These are phyloP conservation scores for Ustilago crameri DNA, from an alignment of 1,284 basidiomycete genomes.

Conservation along the genomic window DNA sequence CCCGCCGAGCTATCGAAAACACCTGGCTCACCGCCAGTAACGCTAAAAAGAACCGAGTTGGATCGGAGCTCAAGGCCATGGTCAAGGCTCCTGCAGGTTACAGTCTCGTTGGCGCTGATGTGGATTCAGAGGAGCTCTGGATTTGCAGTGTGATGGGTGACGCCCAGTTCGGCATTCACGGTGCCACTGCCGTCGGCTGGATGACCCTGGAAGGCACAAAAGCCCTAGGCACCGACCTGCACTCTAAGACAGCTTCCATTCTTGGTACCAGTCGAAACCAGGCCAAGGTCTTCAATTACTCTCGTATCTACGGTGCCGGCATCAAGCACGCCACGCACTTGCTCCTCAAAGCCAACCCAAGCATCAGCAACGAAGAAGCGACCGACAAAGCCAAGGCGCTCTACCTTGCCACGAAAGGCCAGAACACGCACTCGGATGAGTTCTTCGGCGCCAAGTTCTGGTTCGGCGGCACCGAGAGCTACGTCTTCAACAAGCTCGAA, in stretches of 20 bases:
- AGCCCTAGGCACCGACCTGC: constrained; percentile 90
- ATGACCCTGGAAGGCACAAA: constrained; percentile 99
- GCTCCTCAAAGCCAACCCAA: constrained; percentile 85
- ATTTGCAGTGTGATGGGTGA: constrained; percentile 99
- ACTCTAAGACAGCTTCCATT: constrained; percentile 95
- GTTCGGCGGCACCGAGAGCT: constrained; percentile 96
- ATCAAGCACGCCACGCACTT: constrained; percentile 92
- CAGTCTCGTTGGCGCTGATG: constrained; percentile 95
- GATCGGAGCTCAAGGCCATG: constrained; percentile 98
- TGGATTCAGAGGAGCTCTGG: constrained; percentile 99
- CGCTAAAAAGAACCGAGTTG: constrained; percentile 95
- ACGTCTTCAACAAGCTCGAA: constrained; percentile 99
- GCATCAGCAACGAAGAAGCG: constrained; percentile 82
- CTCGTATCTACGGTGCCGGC: constrained; percentile 96
- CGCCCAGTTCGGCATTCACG: constrained; percentile 96
- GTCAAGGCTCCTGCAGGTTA: constrained; percentile 92
- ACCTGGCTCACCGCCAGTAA: constrained; percentile 99
- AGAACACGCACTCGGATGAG: constrained; percentile 54
- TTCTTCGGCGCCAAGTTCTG: constrained; percentile 79
- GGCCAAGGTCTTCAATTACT: constrained; percentile 99
- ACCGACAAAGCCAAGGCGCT: constrained; percentile 84
- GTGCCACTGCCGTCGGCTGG: constrained; percentile 97
- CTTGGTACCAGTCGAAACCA: constrained; percentile 92
- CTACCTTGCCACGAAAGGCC: constrained; percentile 93
- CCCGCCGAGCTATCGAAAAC: constrained; percentile 94